Percentiles rank a stretch among this genome's conserved stretches.
These are phyloP conservation scores for Ophiostoma quercus DNA, from an alignment of 2,329 filamentous ascomycete species.

Conservation along the genomic window DNA sequence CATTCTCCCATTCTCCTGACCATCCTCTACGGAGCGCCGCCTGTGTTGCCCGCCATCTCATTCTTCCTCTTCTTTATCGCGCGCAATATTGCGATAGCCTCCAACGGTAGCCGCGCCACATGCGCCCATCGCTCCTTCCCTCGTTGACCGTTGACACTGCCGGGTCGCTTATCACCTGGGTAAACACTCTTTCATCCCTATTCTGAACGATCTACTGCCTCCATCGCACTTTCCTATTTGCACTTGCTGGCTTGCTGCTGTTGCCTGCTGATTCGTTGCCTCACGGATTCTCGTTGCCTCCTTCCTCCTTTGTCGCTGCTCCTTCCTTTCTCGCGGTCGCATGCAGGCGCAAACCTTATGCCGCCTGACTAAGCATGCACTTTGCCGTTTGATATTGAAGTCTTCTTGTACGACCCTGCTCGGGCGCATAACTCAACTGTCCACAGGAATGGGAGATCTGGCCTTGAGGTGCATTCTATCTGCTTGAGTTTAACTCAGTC, in stretches of 20 bases:
- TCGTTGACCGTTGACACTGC: not conserved
- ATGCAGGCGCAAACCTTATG: not conserved
- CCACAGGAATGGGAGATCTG: constrained; percentile 8
- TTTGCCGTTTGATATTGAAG: not conserved
- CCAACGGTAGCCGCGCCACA: constrained; percentile 3
- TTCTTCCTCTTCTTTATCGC: not conserved
- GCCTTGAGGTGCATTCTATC: not conserved
- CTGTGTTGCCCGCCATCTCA: not conserved
- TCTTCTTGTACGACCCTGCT: not conserved
- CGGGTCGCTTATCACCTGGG: not conserved
- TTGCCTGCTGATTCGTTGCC: not conserved
- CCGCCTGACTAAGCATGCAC: not conserved
- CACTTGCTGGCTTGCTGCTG: not conserved
- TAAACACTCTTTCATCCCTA: not conserved
- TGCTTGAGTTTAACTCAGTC: not conserved
- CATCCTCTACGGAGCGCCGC: not conserved
- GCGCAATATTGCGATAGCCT: not conserved
- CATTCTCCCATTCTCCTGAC: not conserved
- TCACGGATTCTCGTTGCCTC: not conserved
- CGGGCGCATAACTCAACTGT: not conserved
- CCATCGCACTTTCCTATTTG: not conserved
- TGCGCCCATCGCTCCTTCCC: constrained; percentile 7
- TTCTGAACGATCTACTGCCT: not conserved
- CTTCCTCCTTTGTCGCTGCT: not conserved
- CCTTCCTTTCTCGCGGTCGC: not conserved